Percentiles rank a stretch among this genome's conserved stretches.
Conservation (phyloP, 2,329 filamentous ascomycete genomes). For the Corynespora cassiicola region DNA sequence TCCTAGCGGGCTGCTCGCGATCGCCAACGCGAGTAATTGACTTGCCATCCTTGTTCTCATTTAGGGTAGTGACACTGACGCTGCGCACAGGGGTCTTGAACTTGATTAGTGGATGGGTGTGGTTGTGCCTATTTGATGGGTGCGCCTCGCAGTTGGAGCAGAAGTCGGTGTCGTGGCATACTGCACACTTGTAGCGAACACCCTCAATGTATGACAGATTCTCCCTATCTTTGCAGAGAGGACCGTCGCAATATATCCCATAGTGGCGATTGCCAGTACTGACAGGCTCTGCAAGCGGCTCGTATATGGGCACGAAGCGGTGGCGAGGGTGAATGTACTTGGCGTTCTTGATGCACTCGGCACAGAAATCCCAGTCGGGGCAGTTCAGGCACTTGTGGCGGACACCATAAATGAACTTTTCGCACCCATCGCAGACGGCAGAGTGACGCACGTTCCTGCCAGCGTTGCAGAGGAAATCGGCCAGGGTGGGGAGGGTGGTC, state of each 20-base stretch:
- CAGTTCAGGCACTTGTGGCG: constrained; percentile 97
- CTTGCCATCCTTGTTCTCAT: constrained; percentile 74
- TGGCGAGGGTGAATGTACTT: constrained; percentile 77
- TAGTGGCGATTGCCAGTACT: constrained; percentile 66
- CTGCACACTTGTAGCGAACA: constrained; percentile 93
- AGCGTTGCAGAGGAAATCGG: constrained; percentile 73
- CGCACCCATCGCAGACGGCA: constrained; percentile 93
- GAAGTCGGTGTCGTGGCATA: constrained; percentile 95
- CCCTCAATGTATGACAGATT: constrained; percentile 73
- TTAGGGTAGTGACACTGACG: constrained; percentile 84
- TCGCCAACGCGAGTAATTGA: constrained; percentile 77
- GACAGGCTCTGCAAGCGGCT: constrained; percentile 64
- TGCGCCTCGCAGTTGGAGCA: constrained; percentile 92
- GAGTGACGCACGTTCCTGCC: constrained; percentile 84
- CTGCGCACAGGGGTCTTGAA: constrained; percentile 92
- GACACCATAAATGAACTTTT: constrained; percentile 83
- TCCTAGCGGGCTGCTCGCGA: constrained; percentile 45
- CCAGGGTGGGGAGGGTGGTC: constrained; percentile 61
- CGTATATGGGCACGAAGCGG: constrained; percentile 88
- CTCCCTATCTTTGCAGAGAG: constrained; percentile 73
- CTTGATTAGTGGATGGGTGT: constrained; percentile 96
- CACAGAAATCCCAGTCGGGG: constrained; percentile 97
- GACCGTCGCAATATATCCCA: constrained; percentile 94
- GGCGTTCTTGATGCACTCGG: constrained; percentile 73
- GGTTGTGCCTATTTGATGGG: constrained; percentile 85